phyloP scores from a whole-genome alignment of 352 stramenopile genomes.

The Pythium pyrilobum region DNA sequence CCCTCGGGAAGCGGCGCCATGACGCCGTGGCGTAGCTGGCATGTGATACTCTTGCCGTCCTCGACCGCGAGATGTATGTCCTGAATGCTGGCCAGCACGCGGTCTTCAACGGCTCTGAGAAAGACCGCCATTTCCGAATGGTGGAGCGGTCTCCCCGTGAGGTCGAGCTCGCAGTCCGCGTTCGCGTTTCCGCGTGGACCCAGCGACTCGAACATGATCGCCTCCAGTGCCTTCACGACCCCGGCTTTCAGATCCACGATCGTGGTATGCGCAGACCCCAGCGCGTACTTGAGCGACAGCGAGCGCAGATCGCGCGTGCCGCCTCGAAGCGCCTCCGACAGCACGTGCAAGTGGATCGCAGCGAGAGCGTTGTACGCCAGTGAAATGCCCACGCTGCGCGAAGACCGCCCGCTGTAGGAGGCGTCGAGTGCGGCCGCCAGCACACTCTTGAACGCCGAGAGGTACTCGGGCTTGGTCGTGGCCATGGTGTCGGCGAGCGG shows the following conservation, averaged over 20 bases:
- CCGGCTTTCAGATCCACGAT: not conserved
- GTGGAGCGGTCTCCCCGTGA: not conserved
- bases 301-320: constrained; percentile 3
- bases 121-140: not conserved
- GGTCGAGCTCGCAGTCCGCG: constrained; percentile 7
- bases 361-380: constrained; percentile 4
- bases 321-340: constrained; percentile 2
- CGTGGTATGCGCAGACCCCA: not conserved
- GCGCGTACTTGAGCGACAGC: constrained; percentile 5
- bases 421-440: constrained; percentile 2
- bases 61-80: too few species aligned
- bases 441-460: constrained; percentile 9
- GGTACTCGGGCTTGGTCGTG: constrained; percentile 1
- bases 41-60: too few species aligned
- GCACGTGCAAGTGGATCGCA: not conserved
- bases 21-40: too few species aligned
- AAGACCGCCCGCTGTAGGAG: not conserved
- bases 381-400: not conserved
- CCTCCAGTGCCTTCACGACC: constrained; percentile 3
- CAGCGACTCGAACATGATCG: constrained; percentile 4
- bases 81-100: too few species aligned
- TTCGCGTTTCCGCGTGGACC: not conserved
- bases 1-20: too few species aligned
- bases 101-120: not conserved
- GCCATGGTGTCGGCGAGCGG: not conserved